Conservation (phyloP, 1,284 basidiomycete species). For the Papiliotrema laurentii region DNA sequence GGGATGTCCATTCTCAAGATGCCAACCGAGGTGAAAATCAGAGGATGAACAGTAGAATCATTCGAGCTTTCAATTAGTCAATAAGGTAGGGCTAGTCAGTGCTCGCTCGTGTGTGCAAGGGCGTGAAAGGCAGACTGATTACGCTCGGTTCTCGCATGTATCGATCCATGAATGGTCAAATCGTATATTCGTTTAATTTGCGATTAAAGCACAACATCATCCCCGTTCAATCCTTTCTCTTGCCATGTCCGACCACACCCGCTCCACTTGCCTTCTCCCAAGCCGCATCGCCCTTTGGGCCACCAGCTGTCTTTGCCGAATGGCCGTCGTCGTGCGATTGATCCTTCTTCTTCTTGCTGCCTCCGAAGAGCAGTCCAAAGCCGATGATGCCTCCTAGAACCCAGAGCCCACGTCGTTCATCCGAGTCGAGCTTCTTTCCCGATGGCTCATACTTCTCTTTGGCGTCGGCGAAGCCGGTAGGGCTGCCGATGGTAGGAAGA, state of each 20-base stretch:
- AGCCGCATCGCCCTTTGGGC: slow-evolving; percentile 20
- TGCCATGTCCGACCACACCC: slow-evolving; percentile 35
- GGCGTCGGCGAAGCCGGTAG: slow-evolving; percentile 13
- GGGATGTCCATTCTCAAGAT: no score
- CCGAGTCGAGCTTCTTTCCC: slow-evolving; percentile 52
- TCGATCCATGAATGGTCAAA: not conserved
- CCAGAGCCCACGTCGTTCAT: slow-evolving; percentile 57
- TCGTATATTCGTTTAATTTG: not conserved
- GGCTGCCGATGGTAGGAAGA: slow-evolving; percentile 10
- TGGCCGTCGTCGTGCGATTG: slow-evolving; percentile 8
- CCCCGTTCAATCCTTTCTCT: slow-evolving; percentile 25
- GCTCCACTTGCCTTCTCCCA: slow-evolving; percentile 38
- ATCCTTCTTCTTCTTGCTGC: slow-evolving; percentile 29
- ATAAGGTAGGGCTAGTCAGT: not conserved
- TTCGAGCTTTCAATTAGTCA: not conserved
- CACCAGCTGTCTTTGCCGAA: not conserved
- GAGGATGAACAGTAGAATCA: not conserved
- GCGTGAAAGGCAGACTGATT: no score
- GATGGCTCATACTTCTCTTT: slow-evolving; percentile 37
- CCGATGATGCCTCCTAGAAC: slow-evolving; percentile 55
- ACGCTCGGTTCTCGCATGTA: no score
- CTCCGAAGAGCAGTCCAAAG: slow-evolving; percentile 55
- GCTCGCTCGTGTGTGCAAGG: not conserved
- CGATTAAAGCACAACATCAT: not conserved
- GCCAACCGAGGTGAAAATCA: no score